Evolutionary conservation across 1,139 yeast species (phyloP), one percentile per base, ranked within the genome.

Genomic region (Debaryomycetaceae sp.): DNA sequence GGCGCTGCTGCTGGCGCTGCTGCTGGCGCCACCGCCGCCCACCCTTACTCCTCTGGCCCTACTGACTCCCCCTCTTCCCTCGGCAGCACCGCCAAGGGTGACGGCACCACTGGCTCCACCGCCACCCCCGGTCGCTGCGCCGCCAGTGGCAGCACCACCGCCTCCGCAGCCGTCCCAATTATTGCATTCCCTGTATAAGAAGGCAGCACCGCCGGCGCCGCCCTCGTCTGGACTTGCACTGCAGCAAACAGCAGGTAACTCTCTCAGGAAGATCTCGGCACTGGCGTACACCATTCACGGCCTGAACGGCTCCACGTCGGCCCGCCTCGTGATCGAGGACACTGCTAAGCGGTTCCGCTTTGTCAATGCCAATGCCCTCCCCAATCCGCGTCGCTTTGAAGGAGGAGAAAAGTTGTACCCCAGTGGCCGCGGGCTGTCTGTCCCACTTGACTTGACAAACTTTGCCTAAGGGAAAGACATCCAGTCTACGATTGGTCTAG

Each of bases 371-470:
- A 60, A 61, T 31, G 81, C 85, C 16, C 65, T 91, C 32, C 97
- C 98, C 0, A 76, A 76, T 45, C 97, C 97, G 11, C 67, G 97
- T 44, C 67, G 75, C 36, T 84, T 83, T 46, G 41, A 41, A 16
- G 55, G 54, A 4, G 71, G 68, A 33, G 71, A 71, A 35, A 88
- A 89, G 53, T 62, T 86, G 43, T 91, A 91, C 57, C 96, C 96
- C 10, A 85, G 96, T 61, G 97, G 98, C 5, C 74, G 96, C 49
- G 98, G 98, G 2, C 78, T 89, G 18, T 85, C 96, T 19, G 94
- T 91, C 24, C 97, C 97, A 1, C 63, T 91, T 44, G 79, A 86
- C 45, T 62, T 89, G 41, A 59, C 74, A 29, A 35, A 44, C 20
- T 53, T 44, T 38, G 5, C 22, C 19, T 18, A 27, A 16, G 16